A percentile compares a stretch with the other conserved stretches of the same genome.
These are phyloP conservation scores for Trichosporon ovoides DNA, from an alignment of 1,284 basidiomycete genomes.

Conservation along the genomic window DNA sequence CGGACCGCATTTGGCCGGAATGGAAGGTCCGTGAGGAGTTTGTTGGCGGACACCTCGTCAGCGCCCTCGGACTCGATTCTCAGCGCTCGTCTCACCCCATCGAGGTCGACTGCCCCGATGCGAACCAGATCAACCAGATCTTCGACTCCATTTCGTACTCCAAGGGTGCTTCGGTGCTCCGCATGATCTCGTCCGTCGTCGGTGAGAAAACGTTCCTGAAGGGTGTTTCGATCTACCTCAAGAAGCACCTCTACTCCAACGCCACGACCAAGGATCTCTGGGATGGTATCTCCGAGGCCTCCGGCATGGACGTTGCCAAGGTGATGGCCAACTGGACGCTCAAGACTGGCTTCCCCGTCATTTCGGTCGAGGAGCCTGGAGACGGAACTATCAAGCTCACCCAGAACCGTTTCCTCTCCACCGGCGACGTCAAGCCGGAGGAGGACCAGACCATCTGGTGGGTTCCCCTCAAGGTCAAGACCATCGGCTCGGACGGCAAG, in stretches of 20 bases:
- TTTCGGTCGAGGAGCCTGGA: constrained; percentile 73
- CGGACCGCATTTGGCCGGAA: constrained; percentile 60
- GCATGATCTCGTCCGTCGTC: constrained; percentile 85
- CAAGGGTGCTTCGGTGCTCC: constrained; percentile 79
- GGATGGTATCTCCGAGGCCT: constrained; percentile 76
- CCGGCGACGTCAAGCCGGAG: constrained; percentile 67
- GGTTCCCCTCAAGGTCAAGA: constrained; percentile 73
- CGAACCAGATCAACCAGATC: constrained; percentile 81
- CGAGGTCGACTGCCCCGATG: constrained; percentile 85
- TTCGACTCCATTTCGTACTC: constrained; percentile 81
- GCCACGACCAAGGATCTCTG: constrained; percentile 84
- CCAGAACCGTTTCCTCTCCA: constrained; percentile 90
- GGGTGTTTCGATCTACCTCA: constrained; percentile 87
- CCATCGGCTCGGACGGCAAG: constrained; percentile 47
- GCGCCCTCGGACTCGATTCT: constrained; percentile 74
- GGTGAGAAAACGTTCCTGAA: constrained; percentile 83
- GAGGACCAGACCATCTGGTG: constrained; percentile 89
- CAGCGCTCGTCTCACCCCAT: constrained; percentile 92
- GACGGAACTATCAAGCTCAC: constrained; percentile 64
- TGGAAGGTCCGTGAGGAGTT: constrained; percentile 56
- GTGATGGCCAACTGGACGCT: constrained; percentile 92
- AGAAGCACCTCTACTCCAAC: constrained; percentile 76
- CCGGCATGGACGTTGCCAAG: constrained; percentile 67
- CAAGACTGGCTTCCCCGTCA: constrained; percentile 81
- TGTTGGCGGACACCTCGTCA: constrained; percentile 53